Conservation (phyloP, 1,284 basidiomycete genomes). For the Microbotryum silenes-acaulis region DNA sequence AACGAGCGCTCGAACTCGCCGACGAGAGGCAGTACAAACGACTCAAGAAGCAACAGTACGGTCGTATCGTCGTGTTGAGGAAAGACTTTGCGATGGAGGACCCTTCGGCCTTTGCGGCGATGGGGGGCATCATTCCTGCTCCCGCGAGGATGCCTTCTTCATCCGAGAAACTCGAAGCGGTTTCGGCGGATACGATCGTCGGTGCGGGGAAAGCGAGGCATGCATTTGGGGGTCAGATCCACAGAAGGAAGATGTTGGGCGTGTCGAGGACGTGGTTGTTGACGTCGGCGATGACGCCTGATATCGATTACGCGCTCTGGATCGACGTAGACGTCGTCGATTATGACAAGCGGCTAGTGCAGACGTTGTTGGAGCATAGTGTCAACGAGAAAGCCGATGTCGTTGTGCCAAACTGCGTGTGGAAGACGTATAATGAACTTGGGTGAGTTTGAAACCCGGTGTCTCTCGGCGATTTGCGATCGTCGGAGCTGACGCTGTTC, state of each 20-base stretch:
- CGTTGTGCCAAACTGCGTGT: conserved; percentile 26
- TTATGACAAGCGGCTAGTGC: conserved; percentile 10
- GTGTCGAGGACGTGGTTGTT: conserved; percentile 22
- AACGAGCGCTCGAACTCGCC: conserved; percentile 22
- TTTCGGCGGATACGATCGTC: not conserved
- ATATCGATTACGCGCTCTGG: conserved; percentile 23
- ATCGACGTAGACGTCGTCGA: conserved; percentile 26
- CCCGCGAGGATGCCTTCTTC: no score
- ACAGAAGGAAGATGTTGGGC: conserved; percentile 10
- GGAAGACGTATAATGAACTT: conserved; percentile 30
- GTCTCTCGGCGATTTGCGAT: not conserved
- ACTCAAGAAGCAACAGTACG: not conserved
- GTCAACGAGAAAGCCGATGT: conserved; percentile 12
- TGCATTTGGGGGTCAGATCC: conserved; percentile 10
- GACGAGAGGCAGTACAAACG: conserved; percentile 21
- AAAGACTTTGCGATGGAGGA: conserved; percentile 11
- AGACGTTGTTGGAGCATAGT: conserved; percentile 7
- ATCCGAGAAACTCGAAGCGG: no score
- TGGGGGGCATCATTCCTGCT: not conserved
- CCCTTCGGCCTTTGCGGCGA: not conserved
- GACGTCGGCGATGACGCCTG: conserved; percentile 9
- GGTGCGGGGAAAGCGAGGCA: conserved; percentile 11
- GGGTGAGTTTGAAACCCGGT: conserved; percentile 5
- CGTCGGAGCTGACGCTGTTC: not conserved
- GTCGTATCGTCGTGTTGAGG: conserved; percentile 10